Evolutionary conservation across 495 filamentous ascomycete species (phyloP).

Genomic region (Penicillium ucsense): DNA sequence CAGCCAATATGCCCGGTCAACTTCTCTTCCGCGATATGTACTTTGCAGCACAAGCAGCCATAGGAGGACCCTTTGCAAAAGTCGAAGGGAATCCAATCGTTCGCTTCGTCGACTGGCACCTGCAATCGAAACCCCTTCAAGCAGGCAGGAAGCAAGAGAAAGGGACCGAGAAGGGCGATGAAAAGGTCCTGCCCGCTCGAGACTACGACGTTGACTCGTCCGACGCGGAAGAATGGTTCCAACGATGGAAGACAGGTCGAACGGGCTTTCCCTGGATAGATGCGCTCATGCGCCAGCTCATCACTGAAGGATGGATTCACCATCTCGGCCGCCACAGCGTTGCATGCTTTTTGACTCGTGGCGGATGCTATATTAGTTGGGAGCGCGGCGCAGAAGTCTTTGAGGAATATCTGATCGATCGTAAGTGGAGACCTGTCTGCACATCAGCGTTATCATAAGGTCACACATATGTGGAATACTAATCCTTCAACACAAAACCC

Average conservation of each 20-base stretch:
- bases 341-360: slow-evolving; percentile 62
- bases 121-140: slow-evolving; percentile 42
- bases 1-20: slow-evolving; percentile 56
- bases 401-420: slow-evolving; percentile 61
- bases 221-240: slow-evolving; percentile 50
- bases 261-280: slow-evolving; percentile 71
- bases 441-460: no score
- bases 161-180: slow-evolving; percentile 4
- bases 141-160: slow-evolving; percentile 11
- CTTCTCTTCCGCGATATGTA: slow-evolving; percentile 70
- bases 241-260: slow-evolving; percentile 51
- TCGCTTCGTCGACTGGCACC: slow-evolving; percentile 62
- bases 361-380: slow-evolving; percentile 65
- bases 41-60: slow-evolving; percentile 57
- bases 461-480: no score
- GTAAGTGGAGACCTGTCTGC: slow-evolving; percentile 6
- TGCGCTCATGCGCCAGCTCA: slow-evolving; percentile 64
- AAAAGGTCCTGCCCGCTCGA: background rate
- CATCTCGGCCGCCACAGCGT: slow-evolving; percentile 63
- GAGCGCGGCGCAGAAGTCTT: slow-evolving; percentile 66
- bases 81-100: slow-evolving; percentile 49
- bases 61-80: slow-evolving; percentile 48
- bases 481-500: no score
- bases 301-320: slow-evolving; percentile 62
- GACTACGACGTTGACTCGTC: slow-evolving; percentile 45